Evolutionary conservation across 163 green algal genomes (phyloP), one percentile per base, ranked within the genome.

Genomic region (Scenedesmus sp.): DNA sequence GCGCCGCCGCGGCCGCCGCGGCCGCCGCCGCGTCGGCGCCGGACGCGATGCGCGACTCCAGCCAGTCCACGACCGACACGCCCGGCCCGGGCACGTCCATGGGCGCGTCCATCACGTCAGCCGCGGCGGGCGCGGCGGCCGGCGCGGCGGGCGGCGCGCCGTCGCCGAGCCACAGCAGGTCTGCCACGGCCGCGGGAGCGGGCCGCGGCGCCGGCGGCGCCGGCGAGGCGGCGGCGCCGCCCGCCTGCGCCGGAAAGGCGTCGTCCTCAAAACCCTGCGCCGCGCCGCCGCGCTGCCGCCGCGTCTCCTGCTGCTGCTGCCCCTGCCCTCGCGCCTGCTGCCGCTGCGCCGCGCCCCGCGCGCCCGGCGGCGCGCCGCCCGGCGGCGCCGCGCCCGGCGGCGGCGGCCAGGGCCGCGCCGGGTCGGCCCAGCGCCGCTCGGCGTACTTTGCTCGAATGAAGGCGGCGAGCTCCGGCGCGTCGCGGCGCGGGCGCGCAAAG

Each of bases 371-470:
- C 29, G 26, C 26, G 50, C 50, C 15, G 15, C 1, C 33, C 39
- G 13, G 62, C 62, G 44, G 58, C 58, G 44, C 29, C 58, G 44
- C 29, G 29, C 42, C 29, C 13, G 18, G 9, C 33, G 28, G 11
- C 9, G 69, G 69, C 6, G 69, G 69, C 69, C 69, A 77, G 1
- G 33, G 29, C n/a, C 20, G 47, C 9, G 36, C 53, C 39, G 69
- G 36, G 24, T 66, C 44, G 10, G 56, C 54, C 69, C 69, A 77
- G 31, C 31, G 13, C 24, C 65, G 65, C 9, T 77, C 31, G 5
- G 73, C 76, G 44, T 96, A 95, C 83, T 96, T 96, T 53, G 84
- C 66, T 10, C 88, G 88, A 20, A 94, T 88, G 83, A 96, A 96
- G 50, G 73, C 63, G 66, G 92, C 92, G 60, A 95, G 70, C 3